Conservation (phyloP, 2,329 filamentous ascomycete species). For the Metarhizium guizhouense region DNA sequence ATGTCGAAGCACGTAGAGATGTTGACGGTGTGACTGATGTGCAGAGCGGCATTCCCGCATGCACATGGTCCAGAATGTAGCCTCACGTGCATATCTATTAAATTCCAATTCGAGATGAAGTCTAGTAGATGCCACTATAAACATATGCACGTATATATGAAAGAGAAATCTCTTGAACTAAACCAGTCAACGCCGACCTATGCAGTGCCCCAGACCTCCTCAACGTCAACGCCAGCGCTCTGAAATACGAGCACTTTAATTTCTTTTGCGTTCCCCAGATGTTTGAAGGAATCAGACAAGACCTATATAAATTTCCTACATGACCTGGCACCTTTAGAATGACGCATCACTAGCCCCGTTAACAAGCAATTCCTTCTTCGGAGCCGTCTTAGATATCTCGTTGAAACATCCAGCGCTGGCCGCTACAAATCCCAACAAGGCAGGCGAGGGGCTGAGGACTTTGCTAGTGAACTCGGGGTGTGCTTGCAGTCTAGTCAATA, state of each 20-base stretch:
- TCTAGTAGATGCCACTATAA: background rate
- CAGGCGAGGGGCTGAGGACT: conserved; percentile 63
- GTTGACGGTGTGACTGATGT: too few species aligned
- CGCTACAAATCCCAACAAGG: conserved; percentile 46
- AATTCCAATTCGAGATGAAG: background rate
- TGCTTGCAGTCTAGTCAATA: conserved; percentile 55
- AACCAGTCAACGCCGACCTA: background rate
- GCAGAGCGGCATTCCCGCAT: too few species aligned
- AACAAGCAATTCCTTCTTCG: background rate
- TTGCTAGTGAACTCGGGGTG: conserved; percentile 79
- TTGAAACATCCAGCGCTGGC: conserved; percentile 59
- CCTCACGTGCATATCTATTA: background rate
- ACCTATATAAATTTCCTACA: background rate
- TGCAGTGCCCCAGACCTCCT: background rate
- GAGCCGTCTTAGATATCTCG: conserved; percentile 14
- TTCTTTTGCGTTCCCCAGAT: background rate
- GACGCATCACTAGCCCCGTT: background rate
- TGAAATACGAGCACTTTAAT: background rate
- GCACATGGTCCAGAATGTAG: too few species aligned
- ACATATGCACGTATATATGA: background rate
- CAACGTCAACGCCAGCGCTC: background rate
- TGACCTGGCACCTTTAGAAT: background rate
- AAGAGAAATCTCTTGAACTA: background rate
- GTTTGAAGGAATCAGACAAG: background rate
- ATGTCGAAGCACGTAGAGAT: too few species aligned